phyloP scores from a whole-genome alignment of 169 alveolate genomes.

The Cytauxzoon felis region DNA sequence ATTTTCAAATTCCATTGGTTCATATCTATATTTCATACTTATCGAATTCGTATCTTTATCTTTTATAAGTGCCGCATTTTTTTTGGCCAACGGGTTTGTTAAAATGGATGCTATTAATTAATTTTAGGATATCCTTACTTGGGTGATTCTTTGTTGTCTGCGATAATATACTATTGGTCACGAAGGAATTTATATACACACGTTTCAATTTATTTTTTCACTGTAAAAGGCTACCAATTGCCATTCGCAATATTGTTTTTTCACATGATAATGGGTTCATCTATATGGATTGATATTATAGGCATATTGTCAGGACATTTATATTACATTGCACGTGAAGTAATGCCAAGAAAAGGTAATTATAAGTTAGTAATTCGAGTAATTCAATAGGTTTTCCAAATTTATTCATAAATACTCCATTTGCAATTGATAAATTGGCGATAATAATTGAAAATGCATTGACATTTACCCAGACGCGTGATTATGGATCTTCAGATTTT shows the following conservation, averaged over 20 bases:
- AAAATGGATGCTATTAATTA: neutral
- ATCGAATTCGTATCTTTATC: conserved; percentile 69
- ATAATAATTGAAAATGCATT: conserved; percentile 56
- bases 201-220: conserved; percentile 78
- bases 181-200: conserved; percentile 79
- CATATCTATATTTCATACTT: conserved; percentile 77
- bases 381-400: conserved; percentile 54
- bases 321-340: conserved; percentile 77
- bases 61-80: conserved; percentile 63
- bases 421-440: conserved; percentile 66
- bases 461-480: no score
- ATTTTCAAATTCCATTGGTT: conserved; percentile 68
- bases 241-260: conserved; percentile 83
- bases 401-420: conserved; percentile 66
- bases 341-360: conserved; percentile 75
- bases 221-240: conserved; percentile 79
- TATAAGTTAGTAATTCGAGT: neutral
- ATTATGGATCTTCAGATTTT: no score
- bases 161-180: conserved; percentile 84
- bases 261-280: conserved; percentile 83
- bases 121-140: conserved; percentile 68
- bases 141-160: conserved; percentile 71
- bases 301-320: conserved; percentile 84
- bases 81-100: conserved; percentile 77
- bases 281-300: conserved; percentile 79